phyloP scores from a whole-genome alignment of 805 yeast species.

The Saccharomycopsis capsularis region DNA sequence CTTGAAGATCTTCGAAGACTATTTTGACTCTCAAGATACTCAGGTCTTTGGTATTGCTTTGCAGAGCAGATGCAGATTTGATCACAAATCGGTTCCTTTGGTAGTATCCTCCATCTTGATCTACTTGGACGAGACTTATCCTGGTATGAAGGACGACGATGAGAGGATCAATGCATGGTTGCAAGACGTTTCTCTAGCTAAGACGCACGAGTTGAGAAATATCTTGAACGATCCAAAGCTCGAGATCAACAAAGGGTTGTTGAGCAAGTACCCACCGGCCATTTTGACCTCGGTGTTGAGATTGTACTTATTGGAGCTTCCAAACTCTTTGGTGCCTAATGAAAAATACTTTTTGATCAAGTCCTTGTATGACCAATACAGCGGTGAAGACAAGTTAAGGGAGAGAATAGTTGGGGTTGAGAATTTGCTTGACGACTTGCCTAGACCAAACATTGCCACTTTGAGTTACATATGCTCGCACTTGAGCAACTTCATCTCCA shows the following conservation, averaged over 20 bases:
- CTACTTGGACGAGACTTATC: slow-evolving; percentile 64
- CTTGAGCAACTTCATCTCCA: slow-evolving; percentile 53
- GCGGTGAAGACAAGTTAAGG: slow-evolving; percentile 26
- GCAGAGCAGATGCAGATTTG: slow-evolving; percentile 62
- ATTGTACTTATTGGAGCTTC: slow-evolving; percentile 70
- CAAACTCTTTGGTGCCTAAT: slow-evolving; percentile 65
- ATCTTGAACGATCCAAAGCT: slow-evolving; percentile 36
- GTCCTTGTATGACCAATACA: slow-evolving; percentile 53
- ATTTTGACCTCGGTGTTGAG: slow-evolving; percentile 63
- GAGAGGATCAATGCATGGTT: slow-evolving; percentile 66
- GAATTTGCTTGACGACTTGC: slow-evolving; percentile 58
- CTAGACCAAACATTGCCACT: slow-evolving; percentile 69
- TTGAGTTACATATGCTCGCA: slow-evolving; percentile 76
- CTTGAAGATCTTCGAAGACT: slow-evolving; percentile 70
- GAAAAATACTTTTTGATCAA: slow-evolving; percentile 60
- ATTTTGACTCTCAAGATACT: slow-evolving; percentile 54
- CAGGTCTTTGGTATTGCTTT: slow-evolving; percentile 80
- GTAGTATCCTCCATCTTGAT: slow-evolving; percentile 56
- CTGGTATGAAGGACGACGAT: slow-evolving; percentile 60
- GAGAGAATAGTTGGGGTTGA: slow-evolving; percentile 55
- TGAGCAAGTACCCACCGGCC: slow-evolving; percentile 40
- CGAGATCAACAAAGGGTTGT: slow-evolving; percentile 28
- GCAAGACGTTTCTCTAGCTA: slow-evolving; percentile 50
- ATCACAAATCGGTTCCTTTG: slow-evolving; percentile 64
- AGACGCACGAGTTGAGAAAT: slow-evolving; percentile 55